Percentiles rank a stretch among this genome's conserved stretches.
Conservation (phyloP, 768 basidiomycete genomes). For the Leucogyrophana mollusca region DNA sequence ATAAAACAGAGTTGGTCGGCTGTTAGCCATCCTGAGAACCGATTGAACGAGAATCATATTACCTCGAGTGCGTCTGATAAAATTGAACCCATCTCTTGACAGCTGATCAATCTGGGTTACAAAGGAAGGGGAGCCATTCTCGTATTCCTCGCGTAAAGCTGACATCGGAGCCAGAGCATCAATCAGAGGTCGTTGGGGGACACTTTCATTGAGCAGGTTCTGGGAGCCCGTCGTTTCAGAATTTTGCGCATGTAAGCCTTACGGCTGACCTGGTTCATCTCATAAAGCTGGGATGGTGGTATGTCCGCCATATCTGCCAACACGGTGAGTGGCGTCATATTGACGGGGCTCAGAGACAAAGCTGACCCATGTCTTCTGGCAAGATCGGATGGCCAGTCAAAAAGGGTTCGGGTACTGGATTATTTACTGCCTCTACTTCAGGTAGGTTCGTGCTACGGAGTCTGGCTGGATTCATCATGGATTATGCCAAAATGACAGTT, state of each 20-base stretch:
- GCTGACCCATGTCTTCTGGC: constrained; percentile 28
- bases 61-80: constrained; percentile 73
- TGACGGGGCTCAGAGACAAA: too few species aligned
- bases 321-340: background rate
- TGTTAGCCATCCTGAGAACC: too few species aligned
- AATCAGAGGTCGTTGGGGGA: constrained; percentile 50
- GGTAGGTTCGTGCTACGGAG: constrained; percentile 25
- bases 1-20: constrained; percentile 1
- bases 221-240: constrained; percentile 13
- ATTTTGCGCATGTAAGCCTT: background rate
- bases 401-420: constrained; percentile 13
- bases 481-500: background rate
- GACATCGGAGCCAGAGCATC: constrained; percentile 51
- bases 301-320: constrained; percentile 32
- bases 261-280: constrained; percentile 37
- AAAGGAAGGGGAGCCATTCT: constrained; percentile 56
- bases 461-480: constrained; percentile 15
- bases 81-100: constrained; percentile 55
- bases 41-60: constrained; percentile 29
- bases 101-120: constrained; percentile 77
- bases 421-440: constrained; percentile 8
- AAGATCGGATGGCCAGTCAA: constrained; percentile 28
- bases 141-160: constrained; percentile 64
- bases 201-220: constrained; percentile 40
- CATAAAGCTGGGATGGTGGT: constrained; percentile 33